Evolutionary conservation across 208 protist species (phyloP), one percentile per base, ranked within the genome.

Genomic region (Entamoeba histolytica): DNA sequence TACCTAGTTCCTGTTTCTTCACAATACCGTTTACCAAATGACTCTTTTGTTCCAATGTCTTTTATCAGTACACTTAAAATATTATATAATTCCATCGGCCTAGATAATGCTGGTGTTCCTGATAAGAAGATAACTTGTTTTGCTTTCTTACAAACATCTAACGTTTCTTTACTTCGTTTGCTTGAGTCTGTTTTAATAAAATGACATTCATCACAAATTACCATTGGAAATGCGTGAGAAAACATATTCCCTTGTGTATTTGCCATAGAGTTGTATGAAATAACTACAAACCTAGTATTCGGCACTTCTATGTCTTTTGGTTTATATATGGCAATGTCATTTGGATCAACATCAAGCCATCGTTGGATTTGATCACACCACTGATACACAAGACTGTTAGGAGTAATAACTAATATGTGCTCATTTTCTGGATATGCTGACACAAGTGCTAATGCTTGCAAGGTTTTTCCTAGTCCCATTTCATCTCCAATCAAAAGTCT

Each of bases 151-250:
- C 69, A 52, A 69, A 94, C 15, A 12, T 55, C 57, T 7, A 94
- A 69, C 3, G 92, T 51, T 35, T 49, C 19, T 92, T 93, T 92
- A 14, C 92, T 61, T 39, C 93, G 91, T 14, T 94, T 73, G 7
- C 31, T 57, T 73, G 69, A 47, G 3, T 35, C 10, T 31, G 23
- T 93, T 49, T 94, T 94, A 28, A 94, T 19, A 28, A 91, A 35
- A 93, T 94, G 93, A 14, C 57, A 91, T 55, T 94, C 93, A 6
- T 94, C 93, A 35, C 57, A 55, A 49, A 94, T 93, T 10, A 94
- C 91, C 8, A 93, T n/a, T 44, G 15, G 35, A n/a, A 94, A 94
- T 23, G 50, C 2, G 51, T 50, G 47, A n/a, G 47, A 92, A 91
- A 93, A 91, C 35, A 93, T 35, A 44, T 91, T n/a, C 14, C 44